Percentiles rank a stretch among this genome's conserved stretches.
Evolutionary conservation across 768 basidiomycete genomes (phyloP).

Genomic region (Kwoniella mangroviensis): DNA sequence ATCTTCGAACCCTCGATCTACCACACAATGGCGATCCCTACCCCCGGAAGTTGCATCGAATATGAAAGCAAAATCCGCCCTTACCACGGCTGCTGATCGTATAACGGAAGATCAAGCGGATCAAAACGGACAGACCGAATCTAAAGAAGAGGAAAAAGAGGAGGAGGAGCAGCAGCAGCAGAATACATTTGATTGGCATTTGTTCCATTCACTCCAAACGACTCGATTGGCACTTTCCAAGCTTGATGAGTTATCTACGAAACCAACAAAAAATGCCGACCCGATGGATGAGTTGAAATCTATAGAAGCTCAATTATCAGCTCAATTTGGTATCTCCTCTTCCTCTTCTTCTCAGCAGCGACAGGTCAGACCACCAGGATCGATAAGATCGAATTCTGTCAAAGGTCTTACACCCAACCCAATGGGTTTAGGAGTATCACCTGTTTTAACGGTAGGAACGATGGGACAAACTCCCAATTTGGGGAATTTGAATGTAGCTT

Average conservation of each 20-base stretch:
- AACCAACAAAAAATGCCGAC: slow-evolving; percentile 8
- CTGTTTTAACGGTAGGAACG: neutral
- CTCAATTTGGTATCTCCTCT: slow-evolving; percentile 8
- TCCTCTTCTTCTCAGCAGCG: neutral
- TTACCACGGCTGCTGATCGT: neutral
- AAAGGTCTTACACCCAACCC: neutral
- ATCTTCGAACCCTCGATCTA: slow-evolving; percentile 43
- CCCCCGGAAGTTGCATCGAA: slow-evolving; percentile 24
- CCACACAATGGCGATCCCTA: slow-evolving; percentile 41
- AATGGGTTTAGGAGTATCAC: neutral
- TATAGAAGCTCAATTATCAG: slow-evolving; percentile 26
- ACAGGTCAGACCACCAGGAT: neutral
- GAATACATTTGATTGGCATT: slow-evolving; percentile 34
- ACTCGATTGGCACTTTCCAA: slow-evolving; percentile 27
- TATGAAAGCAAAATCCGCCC: neutral
- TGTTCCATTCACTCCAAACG: slow-evolving; percentile 39
- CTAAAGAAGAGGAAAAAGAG: slow-evolving; percentile 8
- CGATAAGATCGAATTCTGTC: neutral
- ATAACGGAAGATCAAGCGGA: neutral
- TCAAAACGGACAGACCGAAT: neutral
- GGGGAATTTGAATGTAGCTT: neutral
- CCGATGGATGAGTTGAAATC: slow-evolving; percentile 29
- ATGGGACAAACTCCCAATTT: slow-evolving; percentile 1
- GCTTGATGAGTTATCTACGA: slow-evolving; percentile 27
- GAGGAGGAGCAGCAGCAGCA: neutral